Conservation (phyloP, 345 rosid species). For the Murraya koenigii region DNA sequence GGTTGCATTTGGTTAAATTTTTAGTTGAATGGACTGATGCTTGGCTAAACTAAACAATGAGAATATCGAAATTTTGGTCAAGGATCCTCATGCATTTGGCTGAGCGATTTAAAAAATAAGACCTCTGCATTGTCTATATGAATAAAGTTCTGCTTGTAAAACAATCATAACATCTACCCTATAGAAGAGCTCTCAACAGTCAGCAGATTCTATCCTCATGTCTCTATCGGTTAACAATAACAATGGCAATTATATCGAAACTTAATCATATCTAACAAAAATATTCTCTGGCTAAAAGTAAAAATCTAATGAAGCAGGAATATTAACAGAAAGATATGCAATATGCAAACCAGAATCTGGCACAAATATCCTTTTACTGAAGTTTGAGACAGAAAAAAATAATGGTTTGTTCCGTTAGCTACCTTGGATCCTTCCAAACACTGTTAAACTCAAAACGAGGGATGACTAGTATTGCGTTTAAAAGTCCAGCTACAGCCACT, state of each 20-base stretch:
- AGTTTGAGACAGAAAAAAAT: background rate
- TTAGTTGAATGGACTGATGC: background rate
- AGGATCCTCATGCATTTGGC: background rate
- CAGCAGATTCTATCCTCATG: background rate
- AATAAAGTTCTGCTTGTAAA: background rate
- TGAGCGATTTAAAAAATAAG: background rate
- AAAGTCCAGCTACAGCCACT: constrained; percentile 91
- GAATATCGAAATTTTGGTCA: background rate
- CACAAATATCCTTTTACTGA: constrained; percentile 1
- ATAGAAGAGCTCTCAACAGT: background rate
- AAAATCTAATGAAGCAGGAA: background rate
- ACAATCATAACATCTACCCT: background rate
- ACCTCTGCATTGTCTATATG: background rate
- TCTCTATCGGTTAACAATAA: background rate
- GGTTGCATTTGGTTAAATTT: background rate
- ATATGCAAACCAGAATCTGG: background rate
- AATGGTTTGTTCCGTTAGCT: background rate
- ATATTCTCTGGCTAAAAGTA: background rate
- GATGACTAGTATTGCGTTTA: constrained; percentile 78
- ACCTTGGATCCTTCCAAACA: constrained; percentile 96
- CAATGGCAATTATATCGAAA: background rate
- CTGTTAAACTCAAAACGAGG: constrained; percentile 74
- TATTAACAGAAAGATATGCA: background rate
- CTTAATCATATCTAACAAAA: background rate
- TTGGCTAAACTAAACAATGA: background rate